Base-by-base conservation (phyloP, 1,139 yeast genomes). In the Hemisphaericaspora xylanilytica region DNA sequence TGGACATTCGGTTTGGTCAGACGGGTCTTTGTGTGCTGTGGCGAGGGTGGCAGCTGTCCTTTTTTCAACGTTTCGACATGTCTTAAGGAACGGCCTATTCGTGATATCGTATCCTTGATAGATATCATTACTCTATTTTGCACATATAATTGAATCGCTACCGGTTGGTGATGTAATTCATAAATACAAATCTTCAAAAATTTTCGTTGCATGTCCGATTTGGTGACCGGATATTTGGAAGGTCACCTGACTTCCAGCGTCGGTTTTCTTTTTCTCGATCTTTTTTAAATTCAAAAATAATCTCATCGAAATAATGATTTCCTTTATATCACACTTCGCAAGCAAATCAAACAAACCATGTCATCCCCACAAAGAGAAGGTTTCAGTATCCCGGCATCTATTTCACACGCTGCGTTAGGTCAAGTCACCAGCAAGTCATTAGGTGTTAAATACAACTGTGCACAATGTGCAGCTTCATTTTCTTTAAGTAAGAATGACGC, bases 361-460 rank as follows among this genome's bases (percentile, higher is more conserved):
- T 65, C 76, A 41, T 68, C 71, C 34, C 80, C 80, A 59, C 79
- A 74, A 59, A 88, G 95, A 77, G 97, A 90, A 78, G 95, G 96
- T 49, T 90, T 90, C 65, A 85, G 85, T 49, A 94, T 94, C 47
- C 96, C 97, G 50, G 69, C 83, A 18, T 78, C 84, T 28, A 80
- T 85, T 44, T 84, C 89, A 47, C 76, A 86, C 55, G 80, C 82
- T 40, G 69, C 68, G n/a, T 68, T 63, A 43, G 77, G 75, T 24
- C 73, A 70, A 47, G 71, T 67, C 36, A 75, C 88, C 51, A 83
- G 85, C 69, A 82, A 82, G 58, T 73, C 77, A 14, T 81, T 83
- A 57, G 96, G 97, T 40, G 94, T 89, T 51, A 85, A 85, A 56
- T 92, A 92, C 66, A 82, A 89, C 62, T 92, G 98, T 66, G 96